These are phyloP conservation scores for Rhodocollybia butyracea DNA, from an alignment of 768 basidiomycete species.

Conservation along the genomic window DNA sequence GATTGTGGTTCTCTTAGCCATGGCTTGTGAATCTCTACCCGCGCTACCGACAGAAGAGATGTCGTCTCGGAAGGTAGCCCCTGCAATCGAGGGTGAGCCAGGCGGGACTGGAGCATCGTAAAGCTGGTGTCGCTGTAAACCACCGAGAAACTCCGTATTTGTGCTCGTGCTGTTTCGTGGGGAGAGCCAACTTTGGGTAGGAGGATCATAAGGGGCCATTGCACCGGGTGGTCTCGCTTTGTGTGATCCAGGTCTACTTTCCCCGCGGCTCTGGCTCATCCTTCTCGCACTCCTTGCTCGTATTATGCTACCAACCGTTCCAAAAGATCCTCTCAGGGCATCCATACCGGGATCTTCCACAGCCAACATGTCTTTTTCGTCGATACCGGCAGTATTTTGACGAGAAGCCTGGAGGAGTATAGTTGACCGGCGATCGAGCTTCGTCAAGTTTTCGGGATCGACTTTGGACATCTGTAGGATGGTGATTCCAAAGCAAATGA, in stretches of 20 bases:
- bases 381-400: conserved; percentile 58
- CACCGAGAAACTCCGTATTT: conserved; percentile 34
- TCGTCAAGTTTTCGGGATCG: conserved; percentile 74
- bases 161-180: conserved; percentile 20
- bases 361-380: conserved; percentile 66
- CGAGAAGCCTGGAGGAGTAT: conserved; percentile 87
- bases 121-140: conserved; percentile 76
- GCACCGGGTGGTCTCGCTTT: conserved; percentile 34
- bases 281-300: conserved; percentile 56
- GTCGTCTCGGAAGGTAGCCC: conserved; percentile 14
- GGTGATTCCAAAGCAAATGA: conserved; percentile 89
- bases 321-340: conserved; percentile 86
- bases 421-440: conserved; percentile 87
- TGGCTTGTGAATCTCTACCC: conserved; percentile 27
- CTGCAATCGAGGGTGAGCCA: conserved; percentile 25
- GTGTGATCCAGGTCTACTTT: conserved; percentile 27
- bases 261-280: conserved; percentile 39
- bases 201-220: conserved; percentile 28
- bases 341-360: conserved; percentile 93
- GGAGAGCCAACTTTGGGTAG: conserved; percentile 19
- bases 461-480: conserved; percentile 95
- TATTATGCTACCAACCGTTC: conserved; percentile 88
- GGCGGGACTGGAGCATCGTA: conserved; percentile 85
- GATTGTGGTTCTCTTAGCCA: conserved; percentile 55
- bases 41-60: conserved; percentile 9